Base-by-base conservation (phyloP, 805 yeast genomes). In the Phaffomyces thermotolerans region DNA sequence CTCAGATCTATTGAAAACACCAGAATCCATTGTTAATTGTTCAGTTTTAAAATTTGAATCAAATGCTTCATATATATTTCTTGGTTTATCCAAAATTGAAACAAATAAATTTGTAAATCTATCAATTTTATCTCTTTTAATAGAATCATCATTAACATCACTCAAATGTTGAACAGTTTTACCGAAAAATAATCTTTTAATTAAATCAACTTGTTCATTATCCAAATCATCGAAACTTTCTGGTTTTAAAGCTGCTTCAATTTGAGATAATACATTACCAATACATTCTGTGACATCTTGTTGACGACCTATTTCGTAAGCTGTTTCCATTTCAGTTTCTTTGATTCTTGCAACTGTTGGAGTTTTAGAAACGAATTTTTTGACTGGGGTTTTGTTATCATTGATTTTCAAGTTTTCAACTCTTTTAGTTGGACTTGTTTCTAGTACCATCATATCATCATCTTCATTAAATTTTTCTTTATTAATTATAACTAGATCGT, bases 241-340 rank as follows among this genome's bases (percentile, higher is more conserved):
- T 0, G 96, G 95, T 40, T 74, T 79, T 45, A 85, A 71, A 0
- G 96, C 95, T 23, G 95, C 86, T 59, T 91, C 97, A 32, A 93
- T 67, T 60, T 91, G 98, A 50, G 83, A 85, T 13, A 90, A 70
- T 8, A 93, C 97, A 60, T 93, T 93, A 43, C 90, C 95, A 56
- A 91, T 89, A 62, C 98, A 91, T 60, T 93, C 99, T 0, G 97
- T 89, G 17, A 93, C 98, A 67, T 93, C 99, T 61, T 93, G 99
- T 60, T 93, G 99, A 51, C 95, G 72, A 3, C 96, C 95, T 56
- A 81, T 70, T 57, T 86, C 90, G 42, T 82, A 69, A 0, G 93
- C 81, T 53, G 81, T 76, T 45, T 79, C 89, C 63, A 84, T 73
- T 55, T 83, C 88, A 48, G 80, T 85, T 4, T 78, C 65, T 39